Percentiles rank a stretch among this genome's conserved stretches.
phyloP scores from a whole-genome alignment of 139 green algal genomes.

The Asterochloris sp. region DNA sequence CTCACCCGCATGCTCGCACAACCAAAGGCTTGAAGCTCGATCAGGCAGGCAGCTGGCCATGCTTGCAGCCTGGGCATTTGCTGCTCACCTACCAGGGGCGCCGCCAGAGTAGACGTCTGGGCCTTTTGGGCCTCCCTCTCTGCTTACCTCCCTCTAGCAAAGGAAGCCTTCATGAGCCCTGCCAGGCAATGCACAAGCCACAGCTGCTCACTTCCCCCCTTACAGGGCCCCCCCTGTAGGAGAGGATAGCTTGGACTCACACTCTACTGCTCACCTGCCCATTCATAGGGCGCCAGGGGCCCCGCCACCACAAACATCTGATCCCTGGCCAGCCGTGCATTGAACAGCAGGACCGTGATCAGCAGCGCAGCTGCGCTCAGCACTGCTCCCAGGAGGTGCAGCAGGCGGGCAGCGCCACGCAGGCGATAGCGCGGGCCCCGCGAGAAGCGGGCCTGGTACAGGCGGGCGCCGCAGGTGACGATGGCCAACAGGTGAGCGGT shows the following conservation, averaged over 20 bases:
- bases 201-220: too few species aligned
- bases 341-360: slow-evolving; percentile 25
- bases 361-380: slow-evolving; percentile 10
- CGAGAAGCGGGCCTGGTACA: neutral
- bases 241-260: neutral
- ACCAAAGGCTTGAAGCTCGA: too few species aligned
- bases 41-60: too few species aligned
- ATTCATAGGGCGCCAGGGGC: slow-evolving; percentile 26
- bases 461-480: slow-evolving; percentile 7
- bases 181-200: too few species aligned
- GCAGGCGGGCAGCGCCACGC: neutral
- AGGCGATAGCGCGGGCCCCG: slow-evolving; percentile 8
- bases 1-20: too few species aligned
- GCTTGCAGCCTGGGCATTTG: too few species aligned
- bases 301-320: slow-evolving; percentile 6
- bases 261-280: slow-evolving; percentile 12
- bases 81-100: too few species aligned
- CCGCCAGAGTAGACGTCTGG: too few species aligned
- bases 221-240: too few species aligned
- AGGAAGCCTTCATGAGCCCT: too few species aligned
- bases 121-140: too few species aligned
- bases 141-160: too few species aligned
- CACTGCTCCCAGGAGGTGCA: neutral
- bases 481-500: slow-evolving; percentile 19
- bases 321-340: slow-evolving; percentile 23